phyloP scores from a whole-genome alignment of 805 yeast species.

The Wickerhamiella alocasiicola region DNA sequence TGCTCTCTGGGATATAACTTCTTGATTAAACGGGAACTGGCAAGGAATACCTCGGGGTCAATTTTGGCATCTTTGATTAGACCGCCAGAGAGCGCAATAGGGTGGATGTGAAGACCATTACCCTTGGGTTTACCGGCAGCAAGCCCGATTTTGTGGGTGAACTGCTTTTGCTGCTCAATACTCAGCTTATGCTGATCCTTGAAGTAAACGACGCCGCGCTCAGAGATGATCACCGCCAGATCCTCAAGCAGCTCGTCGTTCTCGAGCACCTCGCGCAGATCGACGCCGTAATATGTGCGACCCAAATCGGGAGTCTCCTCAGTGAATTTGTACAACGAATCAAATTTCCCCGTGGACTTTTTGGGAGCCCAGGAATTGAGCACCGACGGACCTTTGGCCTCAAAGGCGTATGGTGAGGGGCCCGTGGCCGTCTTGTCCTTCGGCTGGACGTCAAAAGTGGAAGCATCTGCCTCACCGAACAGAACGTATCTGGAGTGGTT shows the following conservation, averaged over 20 bases:
- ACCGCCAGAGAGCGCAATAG: conserved; percentile 19
- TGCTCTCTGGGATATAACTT: too few species aligned
- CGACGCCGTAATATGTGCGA: conserved; percentile 14
- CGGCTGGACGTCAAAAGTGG: conserved; percentile 18
- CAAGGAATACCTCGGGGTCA: background rate
- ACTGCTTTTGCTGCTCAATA: conserved; percentile 22
- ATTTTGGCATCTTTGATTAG: conserved; percentile 15
- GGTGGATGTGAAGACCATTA: conserved; percentile 23
- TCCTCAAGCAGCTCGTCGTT: conserved; percentile 25
- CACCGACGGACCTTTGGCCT: conserved; percentile 22
- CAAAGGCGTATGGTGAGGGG: conserved; percentile 24
- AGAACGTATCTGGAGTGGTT: too few species aligned
- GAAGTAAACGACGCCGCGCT: conserved; percentile 41
- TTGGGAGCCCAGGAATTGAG: conserved; percentile 14
- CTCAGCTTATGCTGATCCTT: conserved; percentile 32
- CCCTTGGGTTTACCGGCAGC: conserved; percentile 22
- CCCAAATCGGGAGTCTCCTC: conserved; percentile 15
- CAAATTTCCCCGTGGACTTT: conserved; percentile 21
- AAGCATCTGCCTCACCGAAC: conserved; percentile 12
- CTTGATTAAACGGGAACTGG: too few species aligned
- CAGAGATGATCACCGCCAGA: conserved; percentile 35
- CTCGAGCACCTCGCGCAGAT: conserved; percentile 21
- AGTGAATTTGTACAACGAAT: conserved; percentile 19
- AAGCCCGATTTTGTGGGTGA: conserved; percentile 23
- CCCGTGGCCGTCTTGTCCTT: conserved; percentile 15